Evolutionary conservation across 345 rosid species (phyloP).

Genomic region (Pelargonium nanum): DNA sequence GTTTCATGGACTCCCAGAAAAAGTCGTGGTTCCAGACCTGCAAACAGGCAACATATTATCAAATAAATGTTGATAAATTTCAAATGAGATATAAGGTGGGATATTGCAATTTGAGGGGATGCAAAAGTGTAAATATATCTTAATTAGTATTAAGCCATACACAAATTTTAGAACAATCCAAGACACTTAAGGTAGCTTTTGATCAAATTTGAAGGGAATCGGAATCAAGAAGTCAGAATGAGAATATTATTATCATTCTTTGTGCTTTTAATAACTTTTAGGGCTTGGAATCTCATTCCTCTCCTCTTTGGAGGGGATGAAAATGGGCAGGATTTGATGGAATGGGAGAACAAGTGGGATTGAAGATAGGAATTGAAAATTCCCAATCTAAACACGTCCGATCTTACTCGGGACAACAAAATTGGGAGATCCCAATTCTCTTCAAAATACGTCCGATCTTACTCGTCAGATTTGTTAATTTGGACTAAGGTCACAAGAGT

Average conservation of each 20-base stretch:
- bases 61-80: background rate
- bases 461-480: background rate
- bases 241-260: background rate
- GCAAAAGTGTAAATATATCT: background rate
- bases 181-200: no score
- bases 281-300: background rate
- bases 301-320: background rate
- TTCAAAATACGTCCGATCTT: background rate
- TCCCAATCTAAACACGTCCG: no score
- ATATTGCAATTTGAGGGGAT: background rate
- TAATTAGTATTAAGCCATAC: no score
- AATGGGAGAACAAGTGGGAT: background rate
- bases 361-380: no score
- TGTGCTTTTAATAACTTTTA: background rate
- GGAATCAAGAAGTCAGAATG: background rate
- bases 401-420: no score
- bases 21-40: conserved; percentile 97
- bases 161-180: background rate
- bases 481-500: background rate
- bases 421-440: background rate
- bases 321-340: background rate
- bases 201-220: no score
- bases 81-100: background rate
- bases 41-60: conserved; percentile 3
- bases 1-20: conserved; percentile 91